phyloP scores from a whole-genome alignment of 257 asterid genomes.

The Penstemon eatonii region DNA sequence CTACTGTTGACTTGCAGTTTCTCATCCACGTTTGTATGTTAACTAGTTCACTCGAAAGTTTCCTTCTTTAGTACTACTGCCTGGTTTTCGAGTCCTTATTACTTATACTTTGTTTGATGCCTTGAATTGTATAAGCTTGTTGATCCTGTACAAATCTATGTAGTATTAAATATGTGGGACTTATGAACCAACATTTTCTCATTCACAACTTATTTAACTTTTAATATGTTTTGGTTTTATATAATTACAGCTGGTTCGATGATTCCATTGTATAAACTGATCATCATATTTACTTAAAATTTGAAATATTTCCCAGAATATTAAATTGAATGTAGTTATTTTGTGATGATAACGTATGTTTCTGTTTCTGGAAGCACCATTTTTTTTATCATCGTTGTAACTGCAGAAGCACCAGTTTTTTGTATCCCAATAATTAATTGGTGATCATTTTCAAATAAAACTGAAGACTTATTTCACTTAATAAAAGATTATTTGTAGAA shows the following conservation, averaged over 20 bases:
- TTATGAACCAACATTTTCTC: not conserved
- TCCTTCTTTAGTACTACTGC: slow-evolving; percentile 10
- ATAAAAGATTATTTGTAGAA: not conserved
- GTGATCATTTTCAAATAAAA: not conserved
- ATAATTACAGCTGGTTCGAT: not conserved
- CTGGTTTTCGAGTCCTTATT: slow-evolving; percentile 6
- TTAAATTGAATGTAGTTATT: not conserved
- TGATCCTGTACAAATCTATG: not conserved
- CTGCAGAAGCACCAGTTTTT: not conserved
- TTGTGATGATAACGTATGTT: not conserved
- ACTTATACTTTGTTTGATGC: not conserved
- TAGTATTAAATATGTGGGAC: not conserved
- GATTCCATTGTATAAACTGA: not conserved
- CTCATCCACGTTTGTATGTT: slow-evolving; percentile 10
- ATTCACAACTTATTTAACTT: not conserved
- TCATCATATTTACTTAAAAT: not conserved
- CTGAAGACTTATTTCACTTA: not conserved
- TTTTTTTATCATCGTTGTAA: not conserved
- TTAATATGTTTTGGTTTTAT: too few species aligned
- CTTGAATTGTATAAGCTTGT: not conserved
- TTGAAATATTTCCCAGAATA: not conserved
- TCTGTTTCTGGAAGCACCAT: not conserved
- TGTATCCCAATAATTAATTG: not conserved
- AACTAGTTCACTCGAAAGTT: slow-evolving; percentile 2
- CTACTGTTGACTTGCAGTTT: not conserved